Conservation (phyloP, 441 rosid species). For the Corymbia citriodora region DNA sequence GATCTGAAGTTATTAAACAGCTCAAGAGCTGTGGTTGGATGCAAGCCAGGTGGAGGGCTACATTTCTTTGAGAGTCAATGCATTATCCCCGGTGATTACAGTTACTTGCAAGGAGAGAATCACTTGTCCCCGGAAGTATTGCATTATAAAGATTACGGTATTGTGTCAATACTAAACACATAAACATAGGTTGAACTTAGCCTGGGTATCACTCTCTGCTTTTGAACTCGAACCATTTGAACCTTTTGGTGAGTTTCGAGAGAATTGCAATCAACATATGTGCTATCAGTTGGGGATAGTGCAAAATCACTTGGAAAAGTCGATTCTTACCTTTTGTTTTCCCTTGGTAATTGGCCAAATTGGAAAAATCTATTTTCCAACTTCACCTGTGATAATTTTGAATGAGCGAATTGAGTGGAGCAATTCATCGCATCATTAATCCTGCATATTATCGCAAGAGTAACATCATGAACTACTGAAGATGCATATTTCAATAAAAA, state of each 20-base stretch:
- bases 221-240: accelerated
- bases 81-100: neutral
- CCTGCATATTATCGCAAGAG: neutral
- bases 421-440: neutral
- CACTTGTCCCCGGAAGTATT: neutral
- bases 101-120: accelerated
- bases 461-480: neutral
- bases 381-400: too few relatives aligned
- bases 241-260: too few relatives aligned
- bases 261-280: too few relatives aligned
- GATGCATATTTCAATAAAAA: too few relatives aligned
- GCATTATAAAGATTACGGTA: neutral
- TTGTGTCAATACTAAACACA: neutral
- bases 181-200: too few relatives aligned
- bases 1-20: neutral
- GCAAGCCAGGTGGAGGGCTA: neutral
- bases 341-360: neutral
- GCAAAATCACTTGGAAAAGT: neutral
- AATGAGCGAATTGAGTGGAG: neutral
- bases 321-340: neutral
- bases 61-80: neutral
- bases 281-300: neutral
- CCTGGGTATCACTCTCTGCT: too few relatives aligned
- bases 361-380: too few relatives aligned
- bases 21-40: neutral